Evolutionary conservation across 2,329 filamentous ascomycete species (phyloP).

Genomic region (Colletotrichum cordylinicola): DNA sequence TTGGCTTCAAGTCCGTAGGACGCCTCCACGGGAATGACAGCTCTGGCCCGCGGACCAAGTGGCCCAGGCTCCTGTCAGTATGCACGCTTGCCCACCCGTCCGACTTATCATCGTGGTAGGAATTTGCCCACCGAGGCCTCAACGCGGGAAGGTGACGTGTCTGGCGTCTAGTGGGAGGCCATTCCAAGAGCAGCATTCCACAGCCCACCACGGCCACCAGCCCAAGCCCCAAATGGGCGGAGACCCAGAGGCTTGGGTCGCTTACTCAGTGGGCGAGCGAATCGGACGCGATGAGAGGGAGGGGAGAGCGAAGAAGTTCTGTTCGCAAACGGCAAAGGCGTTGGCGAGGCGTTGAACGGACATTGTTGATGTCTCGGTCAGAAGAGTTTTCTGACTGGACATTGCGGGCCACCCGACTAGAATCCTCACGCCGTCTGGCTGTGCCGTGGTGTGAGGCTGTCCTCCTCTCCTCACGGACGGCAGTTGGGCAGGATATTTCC

Average conservation of each 20-base stretch:
- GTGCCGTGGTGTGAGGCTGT: not conserved
- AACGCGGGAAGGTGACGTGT: not conserved
- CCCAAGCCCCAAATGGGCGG: not conserved
- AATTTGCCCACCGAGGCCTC: not conserved
- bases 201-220: not conserved
- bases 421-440: not conserved
- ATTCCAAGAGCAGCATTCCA: constrained; percentile 10
- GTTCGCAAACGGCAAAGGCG: constrained; percentile 14
- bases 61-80: not conserved
- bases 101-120: not conserved
- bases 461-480: not conserved
- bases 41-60: not conserved
- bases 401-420: not conserved
- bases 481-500: not conserved
- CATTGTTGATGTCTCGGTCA: constrained; percentile 18
- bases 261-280: not conserved
- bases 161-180: not conserved
- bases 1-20: not conserved
- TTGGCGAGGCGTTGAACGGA: not conserved
- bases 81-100: not conserved
- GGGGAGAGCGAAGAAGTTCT: not conserved
- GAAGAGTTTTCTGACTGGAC: not conserved
- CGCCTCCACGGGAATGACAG: constrained; percentile 4
- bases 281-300: not conserved
- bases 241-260: not conserved